Base-by-base conservation (phyloP, 805 yeast genomes). In the Metschnikowia koreensis region DNA sequence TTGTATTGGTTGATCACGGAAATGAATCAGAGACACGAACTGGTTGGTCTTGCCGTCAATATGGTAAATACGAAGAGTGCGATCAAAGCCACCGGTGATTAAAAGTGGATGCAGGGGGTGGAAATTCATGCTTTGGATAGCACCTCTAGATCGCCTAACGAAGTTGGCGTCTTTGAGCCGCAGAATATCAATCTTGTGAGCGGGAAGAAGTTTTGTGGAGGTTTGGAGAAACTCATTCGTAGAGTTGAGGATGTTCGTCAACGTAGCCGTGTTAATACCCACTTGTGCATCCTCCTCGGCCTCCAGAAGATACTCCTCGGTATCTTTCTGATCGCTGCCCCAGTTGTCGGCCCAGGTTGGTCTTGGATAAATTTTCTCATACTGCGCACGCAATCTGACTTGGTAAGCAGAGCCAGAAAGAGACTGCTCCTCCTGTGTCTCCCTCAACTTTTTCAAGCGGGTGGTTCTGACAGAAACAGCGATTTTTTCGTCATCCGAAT, bases 21-120 rank as follows among this genome's bases (percentile, higher is more conserved):
- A 75, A 67, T 86, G 89, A 55, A 93, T 72, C 41, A 96, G 84
- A 4, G 97, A 86, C 33, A 92, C 96, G 38, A 93, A 71, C 53
- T 82, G 82, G 65, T 94, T 94, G 52, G 70, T 66, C 62, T 87
- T 88, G 13, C 98, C 97, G 66, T 94, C 98, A 46, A 92, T 82
- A 64, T 93, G 96, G 67, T 85, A 94, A 12, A 94, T 76, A 59
- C 99, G 78, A 49, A 94, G 66, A 0, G 97, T 87, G 59, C 89
- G 79, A 67, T 94, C 99, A 66, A 86, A 92, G 22, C 99, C 99
- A 51, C 94, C 96, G 0, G 97, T 88, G 48, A 94, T 71, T 43
- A 93, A 72, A 31, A 94, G 73, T 39, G 99, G 96, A 60, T 85
- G 89, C 7, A 79, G 73, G 9, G 88, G 89, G 67, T 94, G 99